Conservation (phyloP, 1,284 basidiomycete species). For the Gymnopus androsaceus region DNA sequence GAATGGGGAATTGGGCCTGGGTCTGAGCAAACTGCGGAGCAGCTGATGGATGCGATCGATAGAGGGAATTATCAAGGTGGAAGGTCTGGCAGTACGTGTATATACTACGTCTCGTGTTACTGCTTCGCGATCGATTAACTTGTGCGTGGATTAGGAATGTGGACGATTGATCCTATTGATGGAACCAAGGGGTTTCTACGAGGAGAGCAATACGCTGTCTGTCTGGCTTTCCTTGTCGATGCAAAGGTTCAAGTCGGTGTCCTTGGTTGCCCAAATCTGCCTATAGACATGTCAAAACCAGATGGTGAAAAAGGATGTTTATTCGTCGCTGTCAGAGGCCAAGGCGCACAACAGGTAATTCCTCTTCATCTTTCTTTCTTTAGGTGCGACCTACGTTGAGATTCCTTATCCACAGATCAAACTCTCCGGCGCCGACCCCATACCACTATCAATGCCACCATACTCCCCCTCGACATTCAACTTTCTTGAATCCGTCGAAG, state of each 20-base stretch:
- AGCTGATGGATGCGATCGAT: slow-evolving; percentile 86
- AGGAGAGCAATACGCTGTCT: slow-evolving; percentile 96
- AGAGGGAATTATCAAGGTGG: slow-evolving; percentile 82
- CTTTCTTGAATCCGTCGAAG: slow-evolving; percentile 93
- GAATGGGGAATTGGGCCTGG: slow-evolving; percentile 71
- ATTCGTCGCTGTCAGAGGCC: slow-evolving; percentile 82
- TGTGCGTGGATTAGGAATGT: slow-evolving; percentile 58
- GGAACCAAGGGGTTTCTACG: slow-evolving; percentile 95
- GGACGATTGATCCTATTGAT: slow-evolving; percentile 92
- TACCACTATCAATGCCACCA: slow-evolving; percentile 50
- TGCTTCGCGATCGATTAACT: slow-evolving; percentile 23
- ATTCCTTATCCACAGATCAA: slow-evolving; percentile 34
- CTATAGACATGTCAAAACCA: slow-evolving; percentile 57
- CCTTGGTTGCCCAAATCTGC: slow-evolving; percentile 95
- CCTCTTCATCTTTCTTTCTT: slow-evolving; percentile 16
- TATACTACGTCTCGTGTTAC: neutral
- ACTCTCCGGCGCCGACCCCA: slow-evolving; percentile 44
- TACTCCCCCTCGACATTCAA: slow-evolving; percentile 52
- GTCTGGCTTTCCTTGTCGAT: slow-evolving; percentile 88
- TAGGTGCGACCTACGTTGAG: slow-evolving; percentile 1
- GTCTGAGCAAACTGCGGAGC: slow-evolving; percentile 47
- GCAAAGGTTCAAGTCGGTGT: slow-evolving; percentile 85
- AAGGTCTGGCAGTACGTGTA: slow-evolving; percentile 69
- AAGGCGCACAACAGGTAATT: slow-evolving; percentile 82
- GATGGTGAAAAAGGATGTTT: slow-evolving; percentile 73